phyloP scores from a whole-genome alignment of 352 stramenopile genomes.

The Globisporangium abappressorium region DNA sequence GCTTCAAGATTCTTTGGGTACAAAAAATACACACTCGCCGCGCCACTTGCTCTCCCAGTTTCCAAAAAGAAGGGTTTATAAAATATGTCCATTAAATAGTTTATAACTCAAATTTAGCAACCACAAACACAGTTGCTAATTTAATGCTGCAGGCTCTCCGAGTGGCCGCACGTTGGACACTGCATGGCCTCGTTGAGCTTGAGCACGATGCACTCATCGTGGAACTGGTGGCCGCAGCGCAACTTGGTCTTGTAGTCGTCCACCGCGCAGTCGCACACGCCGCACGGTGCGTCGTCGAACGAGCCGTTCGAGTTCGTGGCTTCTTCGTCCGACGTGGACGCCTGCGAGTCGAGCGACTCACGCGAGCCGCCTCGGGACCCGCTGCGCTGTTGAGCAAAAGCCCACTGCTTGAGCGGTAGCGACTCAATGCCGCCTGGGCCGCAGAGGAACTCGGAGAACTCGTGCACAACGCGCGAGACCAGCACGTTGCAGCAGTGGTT shows the following conservation, averaged over 20 bases:
- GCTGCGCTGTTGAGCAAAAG: constrained; percentile 21
- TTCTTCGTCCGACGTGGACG: constrained; percentile 21
- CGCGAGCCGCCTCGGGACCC: constrained; percentile 8
- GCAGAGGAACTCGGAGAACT: constrained; percentile 30
- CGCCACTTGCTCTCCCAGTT: not conserved
- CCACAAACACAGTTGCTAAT: not conserved
- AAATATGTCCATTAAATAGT: constrained; percentile 10
- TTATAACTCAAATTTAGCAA: not conserved
- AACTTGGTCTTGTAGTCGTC: constrained; percentile 25
- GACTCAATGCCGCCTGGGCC: constrained; percentile 11
- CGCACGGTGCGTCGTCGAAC: constrained; percentile 16
- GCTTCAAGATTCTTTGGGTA: not conserved
- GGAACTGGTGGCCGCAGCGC: constrained; percentile 41
- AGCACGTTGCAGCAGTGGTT: constrained; percentile 37
- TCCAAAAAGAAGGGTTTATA: not conserved
- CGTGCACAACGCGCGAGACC: constrained; percentile 22
- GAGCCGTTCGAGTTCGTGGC: constrained; percentile 4
- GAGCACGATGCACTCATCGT: constrained; percentile 48
- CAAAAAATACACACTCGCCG: not conserved
- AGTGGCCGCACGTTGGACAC: constrained; percentile 31
- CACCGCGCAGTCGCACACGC: constrained; percentile 20
- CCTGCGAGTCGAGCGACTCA: constrained; percentile 21
- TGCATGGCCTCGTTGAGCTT: constrained; percentile 39
- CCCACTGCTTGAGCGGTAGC: constrained; percentile 29
- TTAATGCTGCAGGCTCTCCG: not conserved